Evolutionary conservation across 495 filamentous ascomycete genomes (phyloP).

Genomic region (Aspergillus indologenus): DNA sequence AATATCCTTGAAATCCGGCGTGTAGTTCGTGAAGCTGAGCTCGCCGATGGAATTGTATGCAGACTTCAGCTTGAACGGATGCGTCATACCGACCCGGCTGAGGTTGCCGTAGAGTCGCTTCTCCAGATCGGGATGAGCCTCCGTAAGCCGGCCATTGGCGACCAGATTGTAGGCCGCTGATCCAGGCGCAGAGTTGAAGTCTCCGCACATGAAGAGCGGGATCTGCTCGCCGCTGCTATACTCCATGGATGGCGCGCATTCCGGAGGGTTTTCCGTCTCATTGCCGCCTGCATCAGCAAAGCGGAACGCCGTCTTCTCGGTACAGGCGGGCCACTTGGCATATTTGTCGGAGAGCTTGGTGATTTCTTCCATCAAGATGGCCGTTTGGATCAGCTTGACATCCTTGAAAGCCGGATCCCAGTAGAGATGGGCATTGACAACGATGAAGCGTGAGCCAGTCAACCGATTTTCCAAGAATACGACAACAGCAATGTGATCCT

Average conservation of each 20-base stretch:
- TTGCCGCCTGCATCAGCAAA: constrained; percentile 56
- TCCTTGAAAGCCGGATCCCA: constrained; percentile 90
- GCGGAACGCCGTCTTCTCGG: constrained; percentile 73
- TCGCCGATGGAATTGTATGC: constrained; percentile 77
- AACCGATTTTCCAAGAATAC: constrained; percentile 85
- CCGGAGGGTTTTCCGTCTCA: constrained; percentile 47
- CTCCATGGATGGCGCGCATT: constrained; percentile 65
- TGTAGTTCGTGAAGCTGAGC: constrained; percentile 93
- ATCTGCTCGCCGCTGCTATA: constrained; percentile 84
- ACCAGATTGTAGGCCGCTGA: constrained; percentile 89
- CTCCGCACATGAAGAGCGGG: constrained; percentile 86
- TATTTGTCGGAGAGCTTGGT: constrained; percentile 80
- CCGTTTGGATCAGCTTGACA: constrained; percentile 92
- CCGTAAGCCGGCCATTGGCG: constrained; percentile 65
- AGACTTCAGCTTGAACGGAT: constrained; percentile 91
- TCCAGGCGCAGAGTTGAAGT: constrained; percentile 86
- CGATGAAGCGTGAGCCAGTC: constrained; percentile 84
- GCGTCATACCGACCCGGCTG: constrained; percentile 83
- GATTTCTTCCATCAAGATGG: constrained; percentile 88
- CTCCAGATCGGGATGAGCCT: constrained; percentile 72
- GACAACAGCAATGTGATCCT: constrained; percentile 90
- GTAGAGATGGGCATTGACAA: constrained; percentile 88
- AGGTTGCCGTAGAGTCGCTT: constrained; percentile 81
- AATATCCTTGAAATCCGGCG: constrained; percentile 81
- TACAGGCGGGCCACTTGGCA: constrained; percentile 67